Conservation (phyloP, 768 basidiomycete genomes). For the Tulasnella sp. region DNA sequence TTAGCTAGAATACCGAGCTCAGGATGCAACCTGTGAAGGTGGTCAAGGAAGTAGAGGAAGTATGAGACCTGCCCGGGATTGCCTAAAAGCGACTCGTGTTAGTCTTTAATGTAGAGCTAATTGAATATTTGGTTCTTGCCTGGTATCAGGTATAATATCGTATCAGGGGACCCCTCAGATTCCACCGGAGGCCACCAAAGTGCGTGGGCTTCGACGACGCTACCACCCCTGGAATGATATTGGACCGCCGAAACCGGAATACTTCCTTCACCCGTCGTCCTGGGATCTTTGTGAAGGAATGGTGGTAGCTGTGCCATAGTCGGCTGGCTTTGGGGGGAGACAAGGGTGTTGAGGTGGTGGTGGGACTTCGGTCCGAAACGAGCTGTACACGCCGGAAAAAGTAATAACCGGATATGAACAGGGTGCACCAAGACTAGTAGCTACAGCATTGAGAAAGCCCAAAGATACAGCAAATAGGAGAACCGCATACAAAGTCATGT, state of each 20-base stretch:
- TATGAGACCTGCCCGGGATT: conserved; percentile 11
- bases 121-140: not conserved
- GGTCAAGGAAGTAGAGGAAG: not conserved
- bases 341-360: not conserved
- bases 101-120: not conserved
- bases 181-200: conserved; percentile 2
- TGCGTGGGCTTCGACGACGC: conserved; percentile 7
- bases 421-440: not conserved
- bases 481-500: not conserved
- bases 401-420: not conserved
- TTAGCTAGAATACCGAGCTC: conserved; percentile 49
- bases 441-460: not conserved
- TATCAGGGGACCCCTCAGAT: not conserved
- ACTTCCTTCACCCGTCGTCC: not conserved
- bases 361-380: not conserved
- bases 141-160: conserved; percentile 4
- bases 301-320: not conserved
- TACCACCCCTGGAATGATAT: not conserved
- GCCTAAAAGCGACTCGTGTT: not conserved
- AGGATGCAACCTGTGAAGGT: conserved; percentile 6
- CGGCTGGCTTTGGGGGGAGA: not conserved
- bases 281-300: not conserved
- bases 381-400: not conserved
- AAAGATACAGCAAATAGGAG: not conserved
- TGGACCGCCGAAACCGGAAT: not conserved